A percentile compares a stretch with the other conserved stretches of the same genome.
These are phyloP conservation scores for Leucocoprinus birnbaumii DNA, from an alignment of 768 basidiomycete species.

Conservation along the genomic window DNA sequence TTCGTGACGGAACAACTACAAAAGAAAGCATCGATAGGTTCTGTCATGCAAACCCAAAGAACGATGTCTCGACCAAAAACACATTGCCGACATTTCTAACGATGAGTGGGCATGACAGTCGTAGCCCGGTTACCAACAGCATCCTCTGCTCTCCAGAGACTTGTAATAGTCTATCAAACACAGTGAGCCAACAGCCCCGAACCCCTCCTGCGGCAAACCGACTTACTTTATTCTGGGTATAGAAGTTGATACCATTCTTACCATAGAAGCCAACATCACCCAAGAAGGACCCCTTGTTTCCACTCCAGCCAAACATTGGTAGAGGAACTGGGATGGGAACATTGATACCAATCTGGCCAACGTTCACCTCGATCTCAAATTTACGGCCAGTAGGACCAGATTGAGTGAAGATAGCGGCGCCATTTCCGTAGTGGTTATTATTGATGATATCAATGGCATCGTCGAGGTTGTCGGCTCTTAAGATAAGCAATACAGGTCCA, in stretches of 20 bases:
- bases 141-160: constrained; percentile 89
- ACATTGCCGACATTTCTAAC: constrained; percentile 29
- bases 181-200: neutral
- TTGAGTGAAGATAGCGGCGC: constrained; percentile 94
- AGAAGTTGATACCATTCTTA: constrained; percentile 85
- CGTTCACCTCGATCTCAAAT: constrained; percentile 85
- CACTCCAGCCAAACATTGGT: constrained; percentile 96
- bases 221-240: constrained; percentile 87
- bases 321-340: constrained; percentile 89
- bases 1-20: too few species aligned
- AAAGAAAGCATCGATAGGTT: too few species aligned
- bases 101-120: constrained; percentile 83
- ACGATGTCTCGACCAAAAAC: neutral
- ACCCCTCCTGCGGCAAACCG: neutral
- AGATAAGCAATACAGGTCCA: constrained; percentile 81
- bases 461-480: constrained; percentile 81
- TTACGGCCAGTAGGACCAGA: constrained; percentile 92
- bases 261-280: constrained; percentile 94
- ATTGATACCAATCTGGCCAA: constrained; percentile 93
- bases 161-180: constrained; percentile 73
- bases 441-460: constrained; percentile 91
- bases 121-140: constrained; percentile 77
- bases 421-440: constrained; percentile 88
- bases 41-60: too few species aligned
- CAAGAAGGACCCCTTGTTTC: constrained; percentile 75